A percentile compares a stretch with the other conserved stretches of the same genome.
Conservation (phyloP, 768 basidiomycete species). For the Agrocybe praecox region DNA sequence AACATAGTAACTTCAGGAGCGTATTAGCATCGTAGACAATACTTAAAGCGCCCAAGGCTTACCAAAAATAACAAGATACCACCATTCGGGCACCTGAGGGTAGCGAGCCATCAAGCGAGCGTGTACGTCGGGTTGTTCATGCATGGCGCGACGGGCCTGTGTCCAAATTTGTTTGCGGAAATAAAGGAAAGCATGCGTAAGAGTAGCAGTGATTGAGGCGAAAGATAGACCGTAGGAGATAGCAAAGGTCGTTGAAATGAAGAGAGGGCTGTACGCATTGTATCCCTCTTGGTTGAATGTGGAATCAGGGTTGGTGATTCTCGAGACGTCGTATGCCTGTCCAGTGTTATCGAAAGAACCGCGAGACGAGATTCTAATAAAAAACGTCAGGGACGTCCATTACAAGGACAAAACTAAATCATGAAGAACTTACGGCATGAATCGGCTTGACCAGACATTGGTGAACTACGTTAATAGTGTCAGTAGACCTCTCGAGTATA, state of each 20-base stretch:
- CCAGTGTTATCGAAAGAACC: conserved; percentile 70
- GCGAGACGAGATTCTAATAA: conserved; percentile 55
- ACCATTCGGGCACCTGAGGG: conserved; percentile 81
- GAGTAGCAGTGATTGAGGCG: conserved; percentile 74
- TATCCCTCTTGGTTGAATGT: conserved; percentile 61
- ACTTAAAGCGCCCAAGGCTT: conserved; percentile 31
- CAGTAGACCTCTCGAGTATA: conserved; percentile 4
- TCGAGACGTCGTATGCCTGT: conserved; percentile 54
- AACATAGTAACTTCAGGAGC: conserved; percentile 55
- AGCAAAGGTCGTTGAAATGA: conserved; percentile 73
- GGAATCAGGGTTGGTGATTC: conserved; percentile 53
- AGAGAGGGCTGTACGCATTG: conserved; percentile 60
- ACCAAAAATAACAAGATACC: conserved; percentile 73
- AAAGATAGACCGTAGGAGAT: conserved; percentile 84
- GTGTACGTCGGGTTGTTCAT: conserved; percentile 85
- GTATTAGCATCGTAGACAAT: neutral
- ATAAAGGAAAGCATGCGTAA: conserved; percentile 71
- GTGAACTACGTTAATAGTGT: conserved; percentile 43
- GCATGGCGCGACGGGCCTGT: conserved; percentile 68
- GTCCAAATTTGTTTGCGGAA: conserved; percentile 80
- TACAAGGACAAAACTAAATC: neutral
- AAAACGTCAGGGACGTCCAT: too few species aligned
- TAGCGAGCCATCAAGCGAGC: conserved; percentile 81
- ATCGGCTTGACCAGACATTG: conserved; percentile 61
- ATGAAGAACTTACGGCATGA: conserved; percentile 40